These are phyloP conservation scores for Bruguiera gymnorhiza DNA, from an alignment of 345 rosid species.

Conservation along the genomic window DNA sequence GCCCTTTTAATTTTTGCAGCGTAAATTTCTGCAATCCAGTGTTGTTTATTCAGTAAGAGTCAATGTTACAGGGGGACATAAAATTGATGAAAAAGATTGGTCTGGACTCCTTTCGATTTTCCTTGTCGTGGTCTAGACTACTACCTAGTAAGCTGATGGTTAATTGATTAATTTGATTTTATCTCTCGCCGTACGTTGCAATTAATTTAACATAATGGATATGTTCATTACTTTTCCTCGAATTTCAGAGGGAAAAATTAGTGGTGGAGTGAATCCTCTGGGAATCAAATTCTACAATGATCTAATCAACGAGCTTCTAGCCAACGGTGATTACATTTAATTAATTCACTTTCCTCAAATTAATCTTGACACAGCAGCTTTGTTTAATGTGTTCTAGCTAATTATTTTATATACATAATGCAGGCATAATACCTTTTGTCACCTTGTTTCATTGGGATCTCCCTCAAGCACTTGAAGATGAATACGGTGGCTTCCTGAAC, in stretches of 20 bases:
- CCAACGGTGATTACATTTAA: conserved; percentile 18
- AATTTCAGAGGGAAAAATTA: conserved; percentile 18
- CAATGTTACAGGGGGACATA: conserved; percentile 23
- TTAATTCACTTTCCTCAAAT: background rate
- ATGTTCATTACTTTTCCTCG: background rate
- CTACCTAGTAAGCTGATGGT: conserved; percentile 23
- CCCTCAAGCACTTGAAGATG: conserved; percentile 61
- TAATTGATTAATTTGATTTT: background rate
- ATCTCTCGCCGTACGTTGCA: too few species aligned
- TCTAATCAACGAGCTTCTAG: conserved; percentile 30
- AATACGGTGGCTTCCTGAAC: conserved; percentile 53
- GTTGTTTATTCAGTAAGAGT: too few species aligned
- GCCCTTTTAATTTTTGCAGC: too few species aligned
- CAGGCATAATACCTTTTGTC: conserved; percentile 52
- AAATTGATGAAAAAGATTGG: conserved; percentile 28
- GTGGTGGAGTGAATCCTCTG: conserved; percentile 24
- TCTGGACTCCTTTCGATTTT: conserved; percentile 31
- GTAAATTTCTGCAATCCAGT: too few species aligned
- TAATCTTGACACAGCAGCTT: background rate
- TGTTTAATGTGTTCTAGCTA: background rate
- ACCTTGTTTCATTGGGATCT: conserved; percentile 61
- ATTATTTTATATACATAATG: background rate
- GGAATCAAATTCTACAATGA: conserved; percentile 29
- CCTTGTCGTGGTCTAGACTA: conserved; percentile 34
- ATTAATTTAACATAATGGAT: background rate